Evolutionary conservation across 345 rosid species (phyloP).

Genomic region (Citrus hindsii): DNA sequence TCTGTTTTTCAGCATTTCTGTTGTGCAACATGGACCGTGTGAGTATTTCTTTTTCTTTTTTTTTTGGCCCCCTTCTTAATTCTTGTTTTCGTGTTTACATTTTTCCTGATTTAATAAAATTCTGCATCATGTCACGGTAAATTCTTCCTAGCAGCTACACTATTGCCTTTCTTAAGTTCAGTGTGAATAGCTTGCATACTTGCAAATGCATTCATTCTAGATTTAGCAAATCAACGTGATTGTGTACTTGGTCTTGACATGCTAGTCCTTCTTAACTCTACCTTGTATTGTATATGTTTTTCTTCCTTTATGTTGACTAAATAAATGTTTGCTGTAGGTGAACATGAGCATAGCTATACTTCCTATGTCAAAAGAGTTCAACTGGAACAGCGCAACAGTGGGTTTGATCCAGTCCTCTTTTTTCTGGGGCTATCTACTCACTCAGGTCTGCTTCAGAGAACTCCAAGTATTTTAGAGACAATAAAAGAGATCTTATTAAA

Average conservation of each 20-base stretch:
- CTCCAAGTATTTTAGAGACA: neutral
- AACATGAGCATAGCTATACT: conserved; percentile 99
- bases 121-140: neutral
- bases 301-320: conserved; percentile 10
- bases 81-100: neutral
- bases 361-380: conserved; percentile 93
- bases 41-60: conserved; percentile 25
- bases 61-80: neutral
- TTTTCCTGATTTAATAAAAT: neutral
- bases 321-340: conserved; percentile 49
- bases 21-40: conserved; percentile 99
- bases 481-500: neutral
- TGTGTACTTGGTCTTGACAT: neutral
- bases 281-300: neutral
- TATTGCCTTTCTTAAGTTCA: neutral
- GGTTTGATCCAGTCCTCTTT: conserved; percentile 97
- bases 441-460: conserved; percentile 58
- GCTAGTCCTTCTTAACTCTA: neutral
- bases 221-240: neutral
- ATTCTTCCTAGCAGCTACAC: neutral
- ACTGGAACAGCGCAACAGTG: conserved; percentile 94
- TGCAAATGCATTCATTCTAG: neutral
- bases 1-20: conserved; percentile 80
- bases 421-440: conserved; percentile 98
- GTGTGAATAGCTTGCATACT: neutral